A percentile compares a stretch with the other conserved stretches of the same genome.
phyloP scores from a whole-genome alignment of 192 early-diverging fungal genomes.

The Jimgerdemannia flammicorona region DNA sequence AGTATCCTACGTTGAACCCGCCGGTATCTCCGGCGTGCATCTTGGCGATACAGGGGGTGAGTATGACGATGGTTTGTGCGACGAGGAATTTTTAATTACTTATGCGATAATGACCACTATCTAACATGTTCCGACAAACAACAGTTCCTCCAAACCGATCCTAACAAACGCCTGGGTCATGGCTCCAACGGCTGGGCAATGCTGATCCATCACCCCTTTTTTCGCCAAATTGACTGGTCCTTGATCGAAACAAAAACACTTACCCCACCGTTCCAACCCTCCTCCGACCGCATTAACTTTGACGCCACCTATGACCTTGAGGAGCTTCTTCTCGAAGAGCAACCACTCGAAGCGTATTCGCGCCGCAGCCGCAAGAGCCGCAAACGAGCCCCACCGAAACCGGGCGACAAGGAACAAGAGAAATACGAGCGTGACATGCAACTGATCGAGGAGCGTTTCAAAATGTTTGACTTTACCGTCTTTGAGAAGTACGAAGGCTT shows the following conservation, averaged over 20 bases:
- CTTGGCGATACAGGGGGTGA: slow-evolving; percentile 64
- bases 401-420: slow-evolving; percentile 38
- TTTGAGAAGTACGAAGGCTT: slow-evolving; percentile 70
- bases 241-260: slow-evolving; percentile 38
- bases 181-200: slow-evolving; percentile 34
- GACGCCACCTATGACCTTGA: slow-evolving; percentile 76
- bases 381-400: slow-evolving; percentile 19
- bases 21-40: slow-evolving; percentile 63
- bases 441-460: slow-evolving; percentile 68
- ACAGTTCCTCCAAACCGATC: slow-evolving; percentile 55
- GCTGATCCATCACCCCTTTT: slow-evolving; percentile 47
- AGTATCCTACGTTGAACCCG: slow-evolving; percentile 49
- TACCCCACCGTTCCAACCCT: slow-evolving; percentile 40
- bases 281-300: slow-evolving; percentile 60
- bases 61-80: slow-evolving; percentile 9
- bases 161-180: slow-evolving; percentile 42
- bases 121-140: not conserved
- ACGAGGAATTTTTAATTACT: slow-evolving; percentile 6
- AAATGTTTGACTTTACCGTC: slow-evolving; percentile 78
- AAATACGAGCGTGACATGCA: slow-evolving; percentile 58
- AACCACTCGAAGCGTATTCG: slow-evolving; percentile 44
- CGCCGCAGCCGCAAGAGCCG: slow-evolving; percentile 26
- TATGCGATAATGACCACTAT: not conserved
- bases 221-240: slow-evolving; percentile 41
- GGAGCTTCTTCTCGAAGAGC: slow-evolving; percentile 66